A percentile compares a stretch with the other conserved stretches of the same genome.
These are phyloP conservation scores for Colletotrichum chlorophyti DNA, from an alignment of 2,329 filamentous ascomycete genomes.

Conservation along the genomic window DNA sequence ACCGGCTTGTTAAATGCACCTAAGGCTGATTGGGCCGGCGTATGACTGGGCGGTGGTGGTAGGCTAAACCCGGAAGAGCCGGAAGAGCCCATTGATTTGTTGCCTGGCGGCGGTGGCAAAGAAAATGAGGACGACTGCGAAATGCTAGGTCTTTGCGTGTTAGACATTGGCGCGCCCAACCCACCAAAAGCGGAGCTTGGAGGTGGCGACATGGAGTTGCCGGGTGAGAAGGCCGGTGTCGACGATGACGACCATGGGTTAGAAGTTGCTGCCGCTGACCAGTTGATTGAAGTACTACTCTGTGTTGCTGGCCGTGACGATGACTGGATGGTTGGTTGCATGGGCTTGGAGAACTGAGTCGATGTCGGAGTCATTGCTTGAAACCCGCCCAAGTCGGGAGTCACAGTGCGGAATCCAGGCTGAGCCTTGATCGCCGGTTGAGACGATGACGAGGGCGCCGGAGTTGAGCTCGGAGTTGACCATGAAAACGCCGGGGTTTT, in stretches of 20 bases:
- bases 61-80: conserved; percentile 53
- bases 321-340: conserved; percentile 49
- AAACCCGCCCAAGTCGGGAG: conserved; percentile 63
- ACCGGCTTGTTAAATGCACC: conserved; percentile 28
- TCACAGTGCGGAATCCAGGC: conserved; percentile 61
- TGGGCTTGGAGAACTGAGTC: conserved; percentile 69
- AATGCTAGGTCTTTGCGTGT: conserved; percentile 47
- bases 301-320: conserved; percentile 29
- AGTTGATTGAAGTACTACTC: conserved; percentile 54
- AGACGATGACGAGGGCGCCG: conserved; percentile 34
- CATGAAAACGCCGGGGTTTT: conserved; percentile 65
- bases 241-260: conserved; percentile 57
- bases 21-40: conserved; percentile 35
- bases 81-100: conserved; percentile 31
- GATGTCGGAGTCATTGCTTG: conserved; percentile 62
- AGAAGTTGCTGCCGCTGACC: conserved; percentile 51
- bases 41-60: conserved; percentile 49
- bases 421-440: conserved; percentile 47
- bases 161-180: conserved; percentile 53
- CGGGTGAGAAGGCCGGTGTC: conserved; percentile 26
- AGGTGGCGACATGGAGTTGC: conserved; percentile 30
- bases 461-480: conserved; percentile 63
- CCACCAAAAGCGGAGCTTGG: conserved; percentile 42
- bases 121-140: conserved; percentile 59
- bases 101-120: conserved; percentile 59